These are phyloP conservation scores for Claviceps pazoutovae DNA, from an alignment of 2,329 filamentous ascomycete species.

Conservation along the genomic window DNA sequence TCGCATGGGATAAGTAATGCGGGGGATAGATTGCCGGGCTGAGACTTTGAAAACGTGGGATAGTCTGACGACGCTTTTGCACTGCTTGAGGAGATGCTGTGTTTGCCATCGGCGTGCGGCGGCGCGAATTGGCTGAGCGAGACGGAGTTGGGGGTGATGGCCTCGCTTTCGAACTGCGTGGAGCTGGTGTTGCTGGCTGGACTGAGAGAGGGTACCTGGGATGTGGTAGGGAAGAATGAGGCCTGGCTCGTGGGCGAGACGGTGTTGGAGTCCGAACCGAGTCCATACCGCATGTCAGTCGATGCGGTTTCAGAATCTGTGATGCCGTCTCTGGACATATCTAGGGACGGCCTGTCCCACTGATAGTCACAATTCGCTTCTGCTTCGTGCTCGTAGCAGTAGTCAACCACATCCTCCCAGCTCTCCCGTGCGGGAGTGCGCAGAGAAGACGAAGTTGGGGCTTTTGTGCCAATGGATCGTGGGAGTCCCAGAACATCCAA, in stretches of 20 bases:
- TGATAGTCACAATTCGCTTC: constrained; percentile 54
- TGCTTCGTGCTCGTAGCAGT: constrained; percentile 54
- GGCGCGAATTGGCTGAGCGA: constrained; percentile 38
- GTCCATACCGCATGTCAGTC: constrained; percentile 13
- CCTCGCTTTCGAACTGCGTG: constrained; percentile 28
- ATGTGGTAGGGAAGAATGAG: constrained; percentile 14
- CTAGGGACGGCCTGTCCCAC: constrained; percentile 46
- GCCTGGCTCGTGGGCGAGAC: constrained; percentile 10
- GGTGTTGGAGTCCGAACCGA: constrained; percentile 8
- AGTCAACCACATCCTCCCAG: constrained; percentile 59
- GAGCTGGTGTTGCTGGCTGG: constrained; percentile 27
- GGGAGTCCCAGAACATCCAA: constrained; percentile 24
- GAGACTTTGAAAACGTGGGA: constrained; percentile 43
- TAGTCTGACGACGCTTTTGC: constrained; percentile 29
- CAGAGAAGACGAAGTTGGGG: constrained; percentile 15
- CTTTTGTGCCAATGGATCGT: background rate
- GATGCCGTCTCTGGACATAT: constrained; percentile 17
- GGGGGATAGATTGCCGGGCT: constrained; percentile 46
- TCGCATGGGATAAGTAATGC: constrained; percentile 49
- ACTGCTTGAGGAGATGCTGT: constrained; percentile 11
- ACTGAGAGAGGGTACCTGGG: constrained; percentile 34
- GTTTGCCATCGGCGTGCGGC: constrained; percentile 25
- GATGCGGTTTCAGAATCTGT: constrained; percentile 12
- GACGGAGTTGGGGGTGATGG: constrained; percentile 26
- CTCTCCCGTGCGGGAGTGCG: constrained; percentile 23